Percentiles rank a stretch among this genome's conserved stretches.
Conservation (phyloP, 129 eudicot species). For the Chrysanthemum seticuspe region DNA sequence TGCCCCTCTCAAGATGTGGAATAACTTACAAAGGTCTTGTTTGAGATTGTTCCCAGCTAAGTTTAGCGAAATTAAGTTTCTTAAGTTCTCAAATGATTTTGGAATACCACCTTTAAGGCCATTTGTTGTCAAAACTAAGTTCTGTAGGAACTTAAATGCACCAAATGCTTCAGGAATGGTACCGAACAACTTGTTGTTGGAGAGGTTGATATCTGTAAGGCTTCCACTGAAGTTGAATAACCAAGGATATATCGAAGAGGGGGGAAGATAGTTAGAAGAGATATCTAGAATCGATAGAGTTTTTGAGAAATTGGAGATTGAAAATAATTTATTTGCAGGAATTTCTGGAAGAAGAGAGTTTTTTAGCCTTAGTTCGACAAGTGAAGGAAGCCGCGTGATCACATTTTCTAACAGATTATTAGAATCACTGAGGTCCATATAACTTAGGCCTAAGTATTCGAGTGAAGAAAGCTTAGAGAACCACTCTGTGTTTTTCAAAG, state of each 20-base stretch:
- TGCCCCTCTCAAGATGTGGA: no score
- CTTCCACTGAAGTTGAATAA: no score
- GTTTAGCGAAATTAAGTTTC: constrained; percentile 11
- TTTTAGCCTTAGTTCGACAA: no score
- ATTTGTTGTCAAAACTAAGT: constrained; percentile 19
- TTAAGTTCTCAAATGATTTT: constrained; percentile 17
- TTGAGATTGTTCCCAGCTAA: constrained; percentile 10
- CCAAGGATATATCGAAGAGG: not conserved
- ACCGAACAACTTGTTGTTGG: constrained; percentile 20
- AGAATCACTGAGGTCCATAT: no score
- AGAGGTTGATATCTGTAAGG: constrained; percentile 2
- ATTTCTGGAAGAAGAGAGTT: no score
- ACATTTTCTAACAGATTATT: no score
- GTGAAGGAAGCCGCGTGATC: no score
- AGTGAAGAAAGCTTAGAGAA: no score
- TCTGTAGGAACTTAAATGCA: constrained; percentile 16
- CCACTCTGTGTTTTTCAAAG: no score
- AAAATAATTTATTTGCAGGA: no score
- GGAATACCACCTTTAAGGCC: not conserved
- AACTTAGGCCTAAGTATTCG: no score
- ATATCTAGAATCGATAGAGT: constrained; percentile 22
- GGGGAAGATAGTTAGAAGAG: not conserved
- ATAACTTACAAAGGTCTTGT: not conserved
- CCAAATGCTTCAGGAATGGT: constrained; percentile 2
- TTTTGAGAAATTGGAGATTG: constrained; percentile 1